Percentiles rank a stretch among this genome's conserved stretches.
Evolutionary conservation across 345 rosid genomes (phyloP).

Genomic region (Garcia nutans): DNA sequence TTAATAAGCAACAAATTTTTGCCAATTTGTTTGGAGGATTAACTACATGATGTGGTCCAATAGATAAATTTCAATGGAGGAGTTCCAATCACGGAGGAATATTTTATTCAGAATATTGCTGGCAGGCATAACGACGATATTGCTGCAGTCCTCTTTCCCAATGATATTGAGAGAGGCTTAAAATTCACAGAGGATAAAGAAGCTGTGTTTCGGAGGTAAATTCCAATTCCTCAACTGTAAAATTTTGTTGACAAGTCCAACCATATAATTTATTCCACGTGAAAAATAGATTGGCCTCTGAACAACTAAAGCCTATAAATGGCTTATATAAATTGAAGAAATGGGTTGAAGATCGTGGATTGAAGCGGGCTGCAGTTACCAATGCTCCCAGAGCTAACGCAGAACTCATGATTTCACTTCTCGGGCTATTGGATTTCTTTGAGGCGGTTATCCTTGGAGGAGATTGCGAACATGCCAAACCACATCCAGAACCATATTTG

Average conservation of each 20-base stretch:
- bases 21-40: background rate
- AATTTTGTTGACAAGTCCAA: background rate
- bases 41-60: background rate
- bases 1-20: background rate
- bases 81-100: conserved; percentile 76
- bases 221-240: background rate
- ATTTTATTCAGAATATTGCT: conserved; percentile 59
- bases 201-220: conserved; percentile 72
- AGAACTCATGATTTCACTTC: conserved; percentile 75
- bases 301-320: conserved; percentile 56
- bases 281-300: conserved; percentile 59
- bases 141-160: conserved; percentile 60
- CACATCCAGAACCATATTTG: conserved; percentile 82
- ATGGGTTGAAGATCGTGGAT: conserved; percentile 81
- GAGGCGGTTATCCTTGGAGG: conserved; percentile 64
- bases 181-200: conserved; percentile 75
- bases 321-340: conserved; percentile 69
- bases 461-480: conserved; percentile 85
- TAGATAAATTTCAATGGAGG: conserved; percentile 93
- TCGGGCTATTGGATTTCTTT: conserved; percentile 79
- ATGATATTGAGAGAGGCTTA: conserved; percentile 60
- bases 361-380: conserved; percentile 93
- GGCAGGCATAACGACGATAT: conserved; percentile 83
- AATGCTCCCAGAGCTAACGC: conserved; percentile 88
- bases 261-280: conserved; percentile 3